Percentiles rank a stretch among this genome's conserved stretches.
phyloP scores from a whole-genome alignment of 179 eudicot genomes.

The Nepenthes alata region DNA sequence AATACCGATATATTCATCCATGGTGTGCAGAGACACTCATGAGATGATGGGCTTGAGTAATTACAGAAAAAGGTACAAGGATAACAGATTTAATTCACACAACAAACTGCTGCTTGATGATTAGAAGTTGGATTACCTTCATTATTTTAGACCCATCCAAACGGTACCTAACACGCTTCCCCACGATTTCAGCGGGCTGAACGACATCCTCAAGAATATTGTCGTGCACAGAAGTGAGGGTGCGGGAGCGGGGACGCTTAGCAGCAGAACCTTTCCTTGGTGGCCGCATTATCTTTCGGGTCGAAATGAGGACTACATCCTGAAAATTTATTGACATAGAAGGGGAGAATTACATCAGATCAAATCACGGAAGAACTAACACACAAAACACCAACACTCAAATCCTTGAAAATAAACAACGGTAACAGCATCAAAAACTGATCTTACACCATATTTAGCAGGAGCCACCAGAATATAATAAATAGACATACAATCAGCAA shows the following conservation, averaged over 20 bases:
- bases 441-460: too few species aligned
- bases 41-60: background rate
- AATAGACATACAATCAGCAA: too few species aligned
- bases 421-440: too few species aligned
- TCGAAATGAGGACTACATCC: slow-evolving; percentile 53
- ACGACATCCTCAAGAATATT: slow-evolving; percentile 1
- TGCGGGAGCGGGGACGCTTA: background rate
- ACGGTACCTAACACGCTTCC: slow-evolving; percentile 10
- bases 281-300: slow-evolving; percentile 16
- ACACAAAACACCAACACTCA: too few species aligned
- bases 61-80: background rate
- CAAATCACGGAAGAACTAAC: too few species aligned
- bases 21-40: too few species aligned
- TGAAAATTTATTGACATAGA: background rate
- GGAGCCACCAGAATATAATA: too few species aligned
- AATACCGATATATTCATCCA: too few species aligned
- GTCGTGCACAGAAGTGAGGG: slow-evolving; percentile 2
- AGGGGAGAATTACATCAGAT: too few species aligned
- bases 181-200: slow-evolving; percentile 3
- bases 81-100: background rate
- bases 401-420: too few species aligned
- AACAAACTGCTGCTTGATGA: background rate
- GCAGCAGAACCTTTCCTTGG: slow-evolving; percentile 2
- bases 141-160: slow-evolving; percentile 1
- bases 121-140: background rate